Base-by-base conservation (phyloP, 2,329 filamentous ascomycete genomes). In the Colletotrichum lindemuthianum region DNA sequence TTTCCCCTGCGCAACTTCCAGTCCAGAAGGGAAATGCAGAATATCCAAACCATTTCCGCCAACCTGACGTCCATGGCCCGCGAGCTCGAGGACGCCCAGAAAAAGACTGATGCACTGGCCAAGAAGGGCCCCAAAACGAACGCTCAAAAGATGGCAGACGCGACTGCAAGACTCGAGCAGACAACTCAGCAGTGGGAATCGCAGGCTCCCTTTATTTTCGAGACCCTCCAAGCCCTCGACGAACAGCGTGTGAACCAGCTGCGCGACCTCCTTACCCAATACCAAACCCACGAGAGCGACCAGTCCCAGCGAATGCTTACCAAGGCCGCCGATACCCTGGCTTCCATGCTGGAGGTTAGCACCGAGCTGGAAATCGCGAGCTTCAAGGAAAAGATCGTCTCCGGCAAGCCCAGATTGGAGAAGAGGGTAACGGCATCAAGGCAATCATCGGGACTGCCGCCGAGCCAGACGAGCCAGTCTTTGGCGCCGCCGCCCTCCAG, bases 141-240 rank as follows among this genome's bases (percentile, higher is more conserved):
- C 71, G 85, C 90, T 2, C 87, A 88, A 63, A 97, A 96, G 77
- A 86, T 96, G 43, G 91, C 93, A 47, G 85, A 85, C 67, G 93
- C 93, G 11, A 84, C 87, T 10, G 82, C 87, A 15, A 90, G 89
- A 68, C 86, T 96, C 47, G 92, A 97, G 68, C 88, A 88, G 65
- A 90, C 93, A n/a, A 87, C 84, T 48, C 86, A 90, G 69, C 91
- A 97, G 74, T 99, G 96, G 96, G 90, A 97, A 60, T 93, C 93
- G 1, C 93, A 97, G 76, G 93, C 96, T 12, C 96, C 96, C 1
- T 98, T 92, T 77, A 91, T 97, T 66, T 97, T 97, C 73, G 96
- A 99, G 78, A 91, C 90, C 66, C 86, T 99, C 33, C 96, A 99
- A 76, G 90, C 92, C 6, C 82, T 96, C 37, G 96, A 99, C 74